phyloP scores from a whole-genome alignment of 2,329 filamentous ascomycete genomes.

The Fusarium paranaense region DNA sequence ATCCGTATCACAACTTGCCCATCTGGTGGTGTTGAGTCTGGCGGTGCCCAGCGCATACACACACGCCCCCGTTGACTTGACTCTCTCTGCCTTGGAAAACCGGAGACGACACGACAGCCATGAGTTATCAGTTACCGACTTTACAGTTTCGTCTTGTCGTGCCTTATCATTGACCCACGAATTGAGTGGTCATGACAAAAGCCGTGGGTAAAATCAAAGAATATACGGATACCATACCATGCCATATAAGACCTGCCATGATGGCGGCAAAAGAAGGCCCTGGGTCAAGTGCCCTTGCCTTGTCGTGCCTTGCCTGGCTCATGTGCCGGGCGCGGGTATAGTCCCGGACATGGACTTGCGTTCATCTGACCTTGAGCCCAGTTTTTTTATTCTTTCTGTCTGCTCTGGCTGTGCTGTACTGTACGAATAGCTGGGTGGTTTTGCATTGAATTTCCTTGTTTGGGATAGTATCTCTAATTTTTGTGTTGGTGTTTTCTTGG shows the following conservation, averaged over 20 bases:
- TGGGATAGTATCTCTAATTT: background rate
- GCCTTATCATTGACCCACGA: background rate
- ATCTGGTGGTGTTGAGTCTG: constrained; percentile 8
- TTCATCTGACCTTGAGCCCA: constrained; percentile 32
- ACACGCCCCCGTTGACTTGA: background rate
- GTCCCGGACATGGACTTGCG: constrained; percentile 27
- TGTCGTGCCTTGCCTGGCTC: background rate
- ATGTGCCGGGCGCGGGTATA: constrained; percentile 18
- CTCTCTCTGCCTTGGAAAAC: constrained; percentile 3
- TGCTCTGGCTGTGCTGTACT: background rate
- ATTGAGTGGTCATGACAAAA: background rate
- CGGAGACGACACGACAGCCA: background rate
- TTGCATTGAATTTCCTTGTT: background rate
- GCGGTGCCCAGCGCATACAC: constrained; percentile 9
- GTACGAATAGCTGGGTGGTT: background rate
- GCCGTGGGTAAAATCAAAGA: background rate
- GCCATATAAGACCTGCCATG: background rate
- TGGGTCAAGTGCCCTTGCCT: background rate
- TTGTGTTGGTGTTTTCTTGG: constrained; percentile 2
- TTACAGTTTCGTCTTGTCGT: background rate
- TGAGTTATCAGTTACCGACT: background rate
- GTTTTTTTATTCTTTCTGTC: constrained; percentile 6
- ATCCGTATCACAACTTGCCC: constrained; percentile 21
- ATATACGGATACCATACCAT: background rate
- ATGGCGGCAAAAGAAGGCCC: background rate